phyloP scores from a whole-genome alignment of 441 rosid genomes.

The Hura crepitans region DNA sequence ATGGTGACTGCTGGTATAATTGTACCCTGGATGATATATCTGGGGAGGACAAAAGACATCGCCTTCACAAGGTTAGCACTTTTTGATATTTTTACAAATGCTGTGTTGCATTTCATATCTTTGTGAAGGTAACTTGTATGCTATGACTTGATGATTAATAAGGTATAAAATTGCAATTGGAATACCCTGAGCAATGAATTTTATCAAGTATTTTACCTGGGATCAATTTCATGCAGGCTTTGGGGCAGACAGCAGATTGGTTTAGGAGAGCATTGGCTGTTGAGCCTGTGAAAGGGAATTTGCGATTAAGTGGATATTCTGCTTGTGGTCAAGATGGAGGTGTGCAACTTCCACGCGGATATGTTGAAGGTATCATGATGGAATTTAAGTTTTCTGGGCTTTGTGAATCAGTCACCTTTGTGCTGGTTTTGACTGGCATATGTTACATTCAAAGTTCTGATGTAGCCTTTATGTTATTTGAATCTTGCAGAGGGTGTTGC shows the following conservation, averaged over 20 bases:
- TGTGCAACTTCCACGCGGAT: conserved; percentile 91
- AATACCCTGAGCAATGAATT: background rate
- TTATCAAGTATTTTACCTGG: background rate
- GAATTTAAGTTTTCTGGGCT: conserved; percentile 15
- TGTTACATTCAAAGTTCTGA: conserved; percentile 2
- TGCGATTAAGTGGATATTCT: conserved; percentile 96
- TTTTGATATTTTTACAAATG: background rate
- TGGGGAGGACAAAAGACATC: conserved; percentile 77
- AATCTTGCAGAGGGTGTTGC: conserved; percentile 71
- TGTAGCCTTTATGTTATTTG: conserved; percentile 5
- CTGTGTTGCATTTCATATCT: conserved; percentile 3
- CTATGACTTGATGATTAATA: background rate
- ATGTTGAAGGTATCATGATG: conserved; percentile 70
- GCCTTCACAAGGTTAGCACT: conserved; percentile 70
- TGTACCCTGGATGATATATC: conserved; percentile 92
- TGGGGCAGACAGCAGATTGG: conserved; percentile 96
- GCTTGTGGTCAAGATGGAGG: conserved; percentile 99
- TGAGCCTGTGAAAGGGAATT: conserved; percentile 95
- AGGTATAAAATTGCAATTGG: background rate
- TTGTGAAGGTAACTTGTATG: background rate
- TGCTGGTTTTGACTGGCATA: background rate
- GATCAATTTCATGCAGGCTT: conserved; percentile 55
- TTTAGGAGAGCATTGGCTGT: conserved; percentile 88
- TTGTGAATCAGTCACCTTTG: conserved; percentile 13
- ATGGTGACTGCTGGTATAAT: conserved; percentile 96